Evolutionary conservation across 768 basidiomycete genomes (phyloP), one percentile per base, ranked within the genome.

Genomic region (Amanita exitialis): DNA sequence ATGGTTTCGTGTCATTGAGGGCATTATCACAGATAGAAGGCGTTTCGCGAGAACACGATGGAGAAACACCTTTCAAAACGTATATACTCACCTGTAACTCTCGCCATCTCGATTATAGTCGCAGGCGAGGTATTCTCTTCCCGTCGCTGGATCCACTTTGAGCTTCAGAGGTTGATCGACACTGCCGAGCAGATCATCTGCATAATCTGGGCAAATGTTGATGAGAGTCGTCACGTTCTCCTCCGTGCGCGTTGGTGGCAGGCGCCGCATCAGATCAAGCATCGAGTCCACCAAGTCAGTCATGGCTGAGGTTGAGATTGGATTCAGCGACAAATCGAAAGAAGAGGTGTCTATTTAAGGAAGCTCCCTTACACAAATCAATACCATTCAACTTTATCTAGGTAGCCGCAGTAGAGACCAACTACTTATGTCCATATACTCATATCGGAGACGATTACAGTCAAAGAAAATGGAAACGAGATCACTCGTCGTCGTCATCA

Each of bases 61-160:
- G 16, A 7, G 3, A 38, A 7, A 18, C 3, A 5, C 37, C n/a
- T n/a, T 37, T 46, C 70, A n/a, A n/a, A n/a, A n/a, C n/a, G n/a
- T n/a, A n/a, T n/a, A n/a, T n/a, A n/a, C 78, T 53, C 60, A 89
- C 91, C 93, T 74, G 64, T 88, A 91, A 62, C 88, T 86, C 59
- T 93, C 90, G 9, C 90, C 91, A 64, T 94, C 92, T 27, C 86
- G 75, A 69, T 94, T 94, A 61, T 94, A 96, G 63, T 93, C 90
- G 63, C 94, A 94, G 8, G 86, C 86, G 36, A 99, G 81, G 64
- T 91, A 99, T 41, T 98, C 93, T 59, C 78, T 79, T 23, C 90
- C 90, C 0, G 85, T 86, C 15, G 79, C 78, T 47, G 73, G 78
- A 73, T 98, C 94, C 30, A 76, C 82, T 69, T 76, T 75, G 49